Conservation (phyloP, 345 rosid genomes). For the Camelina sativa region DNA sequence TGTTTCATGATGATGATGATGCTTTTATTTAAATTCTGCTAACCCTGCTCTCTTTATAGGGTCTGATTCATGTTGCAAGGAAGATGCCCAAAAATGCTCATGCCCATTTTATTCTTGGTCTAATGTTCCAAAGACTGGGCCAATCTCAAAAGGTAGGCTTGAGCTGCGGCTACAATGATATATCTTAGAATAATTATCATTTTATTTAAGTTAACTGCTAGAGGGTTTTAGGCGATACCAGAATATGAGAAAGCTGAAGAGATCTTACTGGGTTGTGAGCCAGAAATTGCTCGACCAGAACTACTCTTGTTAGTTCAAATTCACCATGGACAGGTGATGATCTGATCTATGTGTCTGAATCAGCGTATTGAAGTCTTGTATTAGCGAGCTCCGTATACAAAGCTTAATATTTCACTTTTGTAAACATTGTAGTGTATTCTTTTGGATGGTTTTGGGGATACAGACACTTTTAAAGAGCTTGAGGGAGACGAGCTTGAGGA, state of each 20-base stretch:
- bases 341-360: conserved; percentile 33
- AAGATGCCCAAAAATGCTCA: conserved; percentile 99
- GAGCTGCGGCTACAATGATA: conserved; percentile 25
- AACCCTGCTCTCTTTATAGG: conserved; percentile 51
- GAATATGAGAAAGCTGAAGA: conserved; percentile 94
- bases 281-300: conserved; percentile 86
- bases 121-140: conserved; percentile 91
- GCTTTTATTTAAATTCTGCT: neutral
- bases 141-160: conserved; percentile 86
- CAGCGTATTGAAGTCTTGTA: neutral
- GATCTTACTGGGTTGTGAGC: conserved; percentile 76
- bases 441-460: conserved; percentile 67
- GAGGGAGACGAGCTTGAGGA: conserved; percentile 78
- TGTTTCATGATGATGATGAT: conserved; percentile 10
- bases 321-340: conserved; percentile 93
- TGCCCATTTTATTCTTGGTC: conserved; percentile 92
- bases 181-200: neutral
- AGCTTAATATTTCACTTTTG: neutral
- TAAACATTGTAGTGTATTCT: conserved; percentile 70
- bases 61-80: conserved; percentile 88
- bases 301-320: conserved; percentile 89
- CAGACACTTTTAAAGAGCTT: conserved; percentile 72
- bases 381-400: neutral
- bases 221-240: conserved; percentile 67
- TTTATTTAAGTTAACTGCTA: conserved; percentile 28